These are phyloP conservation scores for Calamus simplicifolius DNA, from an alignment of 176 grass and related monocot species.

Conservation along the genomic window DNA sequence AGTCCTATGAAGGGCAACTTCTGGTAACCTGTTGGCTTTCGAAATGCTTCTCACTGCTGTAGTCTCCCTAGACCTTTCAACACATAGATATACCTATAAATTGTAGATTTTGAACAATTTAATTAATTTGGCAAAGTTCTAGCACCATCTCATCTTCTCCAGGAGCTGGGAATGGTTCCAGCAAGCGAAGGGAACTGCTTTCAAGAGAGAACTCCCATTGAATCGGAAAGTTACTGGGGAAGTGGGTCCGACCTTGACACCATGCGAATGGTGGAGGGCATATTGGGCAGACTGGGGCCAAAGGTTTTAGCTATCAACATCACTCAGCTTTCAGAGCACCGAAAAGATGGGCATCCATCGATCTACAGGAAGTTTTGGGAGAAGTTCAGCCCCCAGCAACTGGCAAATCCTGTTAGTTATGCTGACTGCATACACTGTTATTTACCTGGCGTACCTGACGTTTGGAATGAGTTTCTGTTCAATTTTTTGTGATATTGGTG, in stretches of 20 bases:
- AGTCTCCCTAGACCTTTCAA: no score
- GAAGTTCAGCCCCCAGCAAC: background rate
- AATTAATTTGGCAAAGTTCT: no score
- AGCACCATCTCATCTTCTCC: background rate
- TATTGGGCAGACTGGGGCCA: slow-evolving; percentile 3
- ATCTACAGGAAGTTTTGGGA: slow-evolving; percentile 19
- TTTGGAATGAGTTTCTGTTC: slow-evolving; percentile 15
- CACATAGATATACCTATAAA: no score
- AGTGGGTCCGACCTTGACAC: slow-evolving; percentile 7
- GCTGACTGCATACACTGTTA: slow-evolving; percentile 18
- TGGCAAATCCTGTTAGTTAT: slow-evolving; percentile 13
- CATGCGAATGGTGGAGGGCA: slow-evolving; percentile 3
- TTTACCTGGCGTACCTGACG: slow-evolving; percentile 11
- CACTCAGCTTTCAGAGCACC: slow-evolving; percentile 11
- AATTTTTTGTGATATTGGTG: background rate
- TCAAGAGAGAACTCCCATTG: background rate
- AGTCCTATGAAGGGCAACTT: no score
- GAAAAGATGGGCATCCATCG: slow-evolving; percentile 12
- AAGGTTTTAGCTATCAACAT: slow-evolving; percentile 4
- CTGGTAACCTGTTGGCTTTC: no score
- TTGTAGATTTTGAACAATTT: no score
- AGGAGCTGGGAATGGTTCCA: slow-evolving; percentile 15
- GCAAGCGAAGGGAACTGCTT: slow-evolving; percentile 12
- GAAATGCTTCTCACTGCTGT: no score
- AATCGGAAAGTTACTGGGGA: slow-evolving; percentile 14